Evolutionary conservation across 257 asterid genomes (phyloP), one percentile per base, ranked within the genome.

Genomic region (Solanum habrochaites): DNA sequence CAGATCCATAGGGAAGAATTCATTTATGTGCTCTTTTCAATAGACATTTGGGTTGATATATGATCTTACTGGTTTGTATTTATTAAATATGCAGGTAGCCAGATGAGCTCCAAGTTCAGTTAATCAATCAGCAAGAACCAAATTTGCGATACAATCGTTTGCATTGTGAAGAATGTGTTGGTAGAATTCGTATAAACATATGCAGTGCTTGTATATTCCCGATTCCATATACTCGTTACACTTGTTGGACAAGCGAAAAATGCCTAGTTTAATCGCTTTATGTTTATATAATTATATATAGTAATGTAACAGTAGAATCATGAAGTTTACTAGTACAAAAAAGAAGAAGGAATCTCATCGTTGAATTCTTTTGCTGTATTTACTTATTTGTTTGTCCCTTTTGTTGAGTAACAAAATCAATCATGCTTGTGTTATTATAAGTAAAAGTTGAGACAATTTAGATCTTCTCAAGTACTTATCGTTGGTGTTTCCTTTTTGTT

Each of bases 61-160:
- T 64, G 66, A 40, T 66, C 10, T 32, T 83, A 49, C 29, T 40
- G 13, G 16, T 8, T 67, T 85, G 81, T 40, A 71, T 67, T 45
- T 47, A 14, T 21, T 85, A 25, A 14, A 31, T 85, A 20, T 89
- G 62, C 93, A 92, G 95, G 87, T 67, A 84, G 83, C 60, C 92
- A 90, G 93, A 91, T 92, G 56, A 89, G 86, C 81, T 20, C 45
- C 40, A 74, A 86, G 32, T 62, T 67, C 69, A 47, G 45, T 39
- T 5, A 42, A 42, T 69, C 86, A 69, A 29, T 81, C 86, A 78
- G 67, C 45, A 14, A 71, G 47, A 49, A 43, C 56, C 40, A 39
- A 72, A 49, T 10, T 49, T 6, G 47, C 21, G 14, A 5, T 31
- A 15, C 67, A 27, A 25, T 39, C 67, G 25, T 39, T 25, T 40